phyloP scores from a whole-genome alignment of 164 flowering plant genomes.

The Stephania yunnanensis region DNA sequence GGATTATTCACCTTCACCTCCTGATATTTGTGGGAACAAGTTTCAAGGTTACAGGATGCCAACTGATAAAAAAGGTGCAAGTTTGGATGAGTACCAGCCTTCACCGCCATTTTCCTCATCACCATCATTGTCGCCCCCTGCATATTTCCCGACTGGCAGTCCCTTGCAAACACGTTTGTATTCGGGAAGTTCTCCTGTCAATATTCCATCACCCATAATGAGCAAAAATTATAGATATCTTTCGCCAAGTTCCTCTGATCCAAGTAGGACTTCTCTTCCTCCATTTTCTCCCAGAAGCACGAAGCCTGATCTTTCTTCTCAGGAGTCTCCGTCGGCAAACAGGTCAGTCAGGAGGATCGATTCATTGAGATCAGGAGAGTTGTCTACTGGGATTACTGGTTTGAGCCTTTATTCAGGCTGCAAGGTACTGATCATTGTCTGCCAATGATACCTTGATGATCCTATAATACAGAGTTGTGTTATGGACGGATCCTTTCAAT shows the following conservation, averaged over 20 bases:
- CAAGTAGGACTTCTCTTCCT: conserved; percentile 67
- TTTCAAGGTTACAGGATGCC: conserved; percentile 33
- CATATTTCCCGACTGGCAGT: conserved; percentile 33
- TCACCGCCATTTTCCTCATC: conserved; percentile 83
- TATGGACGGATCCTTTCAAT: neutral
- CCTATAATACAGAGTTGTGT: neutral
- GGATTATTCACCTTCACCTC: conserved; percentile 51
- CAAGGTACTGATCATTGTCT: conserved; percentile 43
- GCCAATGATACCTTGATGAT: neutral
- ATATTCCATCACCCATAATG: conserved; percentile 58
- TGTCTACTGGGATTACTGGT: conserved; percentile 31
- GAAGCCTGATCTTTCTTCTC: conserved; percentile 50
- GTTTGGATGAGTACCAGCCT: conserved; percentile 62
- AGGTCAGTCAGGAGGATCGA: conserved; percentile 56
- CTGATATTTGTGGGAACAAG: conserved; percentile 36
- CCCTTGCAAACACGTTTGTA: conserved; percentile 34
- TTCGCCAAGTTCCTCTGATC: conserved; percentile 68
- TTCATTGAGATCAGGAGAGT: conserved; percentile 42
- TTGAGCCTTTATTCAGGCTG: conserved; percentile 30
- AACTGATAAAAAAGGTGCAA: conserved; percentile 32
- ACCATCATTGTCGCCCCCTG: conserved; percentile 69
- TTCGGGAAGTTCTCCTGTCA: conserved; percentile 72
- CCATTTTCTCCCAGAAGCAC: conserved; percentile 71
- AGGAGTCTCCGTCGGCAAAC: conserved; percentile 66
- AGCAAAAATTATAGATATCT: conserved; percentile 43